Evolutionary conservation across 176 grass and related monocot species (phyloP).

Genomic region (Phyllostachys edulis): DNA sequence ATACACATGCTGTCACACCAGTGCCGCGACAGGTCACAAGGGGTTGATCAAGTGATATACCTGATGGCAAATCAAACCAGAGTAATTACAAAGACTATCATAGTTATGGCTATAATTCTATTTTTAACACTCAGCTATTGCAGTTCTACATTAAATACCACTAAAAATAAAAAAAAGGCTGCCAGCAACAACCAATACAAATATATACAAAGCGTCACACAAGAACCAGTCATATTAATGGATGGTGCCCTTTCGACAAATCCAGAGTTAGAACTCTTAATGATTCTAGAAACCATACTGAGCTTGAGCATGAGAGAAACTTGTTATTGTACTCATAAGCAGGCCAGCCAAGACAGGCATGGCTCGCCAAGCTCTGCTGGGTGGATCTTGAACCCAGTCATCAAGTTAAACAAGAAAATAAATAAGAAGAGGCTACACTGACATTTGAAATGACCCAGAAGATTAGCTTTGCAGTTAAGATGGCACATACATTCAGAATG

Average conservation of each 20-base stretch:
- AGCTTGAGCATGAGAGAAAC: not conserved
- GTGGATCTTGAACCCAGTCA: not conserved
- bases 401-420: not conserved
- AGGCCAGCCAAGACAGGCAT: not conserved
- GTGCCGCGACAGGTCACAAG: conserved; percentile 79
- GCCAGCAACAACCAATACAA: not conserved
- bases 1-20: conserved; percentile 89
- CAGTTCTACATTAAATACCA: not conserved
- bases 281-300: conserved; percentile 2
- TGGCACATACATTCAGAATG: not conserved
- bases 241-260: not conserved
- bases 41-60: conserved; percentile 75
- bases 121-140: not conserved
- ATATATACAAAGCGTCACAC: not conserved
- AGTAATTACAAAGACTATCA: not conserved
- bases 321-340: not conserved
- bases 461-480: not conserved
- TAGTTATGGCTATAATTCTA: not conserved
- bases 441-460: conserved; percentile 1
- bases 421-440: not conserved
- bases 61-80: conserved; percentile 39
- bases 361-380: not conserved
- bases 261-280: not conserved
- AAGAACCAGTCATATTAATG: not conserved
- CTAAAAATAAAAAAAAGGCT: not conserved